phyloP scores from a whole-genome alignment of 148 eudicot genomes.

The Rheum nobile region DNA sequence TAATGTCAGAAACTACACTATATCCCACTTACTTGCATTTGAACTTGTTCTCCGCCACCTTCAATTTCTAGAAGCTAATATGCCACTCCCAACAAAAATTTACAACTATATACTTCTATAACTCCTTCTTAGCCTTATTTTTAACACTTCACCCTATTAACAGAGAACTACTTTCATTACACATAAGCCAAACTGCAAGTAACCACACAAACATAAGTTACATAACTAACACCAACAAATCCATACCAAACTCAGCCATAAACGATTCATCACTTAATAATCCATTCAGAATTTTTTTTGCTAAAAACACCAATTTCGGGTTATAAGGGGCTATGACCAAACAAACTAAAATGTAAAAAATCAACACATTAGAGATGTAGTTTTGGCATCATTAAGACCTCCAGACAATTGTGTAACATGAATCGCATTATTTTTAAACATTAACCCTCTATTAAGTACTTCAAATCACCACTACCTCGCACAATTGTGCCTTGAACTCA shows the following conservation, averaged over 20 bases:
- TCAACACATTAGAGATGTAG: no score
- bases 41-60: neutral
- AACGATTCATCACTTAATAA: neutral
- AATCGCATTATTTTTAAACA: neutral
- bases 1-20: neutral
- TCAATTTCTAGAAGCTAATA: neutral
- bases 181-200: neutral
- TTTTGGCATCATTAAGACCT: no score
- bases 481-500: neutral
- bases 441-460: neutral
- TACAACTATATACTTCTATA: neutral
- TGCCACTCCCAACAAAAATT: neutral
- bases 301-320: neutral
- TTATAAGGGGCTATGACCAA: neutral
- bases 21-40: neutral
- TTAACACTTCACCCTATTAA: neutral
- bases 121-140: neutral
- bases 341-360: neutral
- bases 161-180: neutral
- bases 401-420: neutral
- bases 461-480: neutral
- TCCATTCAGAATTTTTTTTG: neutral
- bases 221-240: neutral
- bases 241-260: neutral
- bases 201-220: neutral